These are phyloP conservation scores for Amaranthus cruentus DNA, from an alignment of 148 eudicot species.

Conservation along the genomic window DNA sequence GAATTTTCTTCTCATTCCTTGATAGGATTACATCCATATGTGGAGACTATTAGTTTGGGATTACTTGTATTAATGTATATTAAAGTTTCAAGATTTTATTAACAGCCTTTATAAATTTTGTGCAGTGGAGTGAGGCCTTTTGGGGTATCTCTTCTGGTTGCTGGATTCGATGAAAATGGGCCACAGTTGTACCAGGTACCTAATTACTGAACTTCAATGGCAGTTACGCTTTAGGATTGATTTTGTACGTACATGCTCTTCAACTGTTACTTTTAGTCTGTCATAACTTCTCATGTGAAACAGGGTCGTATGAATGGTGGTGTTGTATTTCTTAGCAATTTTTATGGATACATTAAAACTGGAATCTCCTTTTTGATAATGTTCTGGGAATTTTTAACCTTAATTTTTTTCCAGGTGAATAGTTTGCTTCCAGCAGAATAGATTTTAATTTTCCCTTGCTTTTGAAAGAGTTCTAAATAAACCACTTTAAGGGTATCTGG, in stretches of 20 bases:
- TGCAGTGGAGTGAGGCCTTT: conserved; percentile 96
- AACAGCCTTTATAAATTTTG: not conserved
- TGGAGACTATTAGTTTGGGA: too few relatives aligned
- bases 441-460: too few relatives aligned
- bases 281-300: not conserved
- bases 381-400: too few relatives aligned
- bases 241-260: not conserved
- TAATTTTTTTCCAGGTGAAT: too few relatives aligned
- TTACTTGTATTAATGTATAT: too few relatives aligned
- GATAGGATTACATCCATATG: too few relatives aligned
- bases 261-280: not conserved
- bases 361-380: not conserved
- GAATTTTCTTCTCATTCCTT: too few relatives aligned
- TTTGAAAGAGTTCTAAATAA: too few relatives aligned
- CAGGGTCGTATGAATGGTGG: too few relatives aligned
- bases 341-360: not conserved
- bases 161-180: conserved; percentile 97
- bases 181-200: conserved; percentile 94
- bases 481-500: too few relatives aligned
- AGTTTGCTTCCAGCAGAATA: too few relatives aligned
- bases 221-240: not conserved
- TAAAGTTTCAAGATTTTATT: not conserved
- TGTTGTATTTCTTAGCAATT: too few relatives aligned
- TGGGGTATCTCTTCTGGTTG: conserved; percentile 94
- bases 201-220: not conserved